phyloP scores from a whole-genome alignment of 441 rosid species.

The Populus trichocarpa region DNA sequence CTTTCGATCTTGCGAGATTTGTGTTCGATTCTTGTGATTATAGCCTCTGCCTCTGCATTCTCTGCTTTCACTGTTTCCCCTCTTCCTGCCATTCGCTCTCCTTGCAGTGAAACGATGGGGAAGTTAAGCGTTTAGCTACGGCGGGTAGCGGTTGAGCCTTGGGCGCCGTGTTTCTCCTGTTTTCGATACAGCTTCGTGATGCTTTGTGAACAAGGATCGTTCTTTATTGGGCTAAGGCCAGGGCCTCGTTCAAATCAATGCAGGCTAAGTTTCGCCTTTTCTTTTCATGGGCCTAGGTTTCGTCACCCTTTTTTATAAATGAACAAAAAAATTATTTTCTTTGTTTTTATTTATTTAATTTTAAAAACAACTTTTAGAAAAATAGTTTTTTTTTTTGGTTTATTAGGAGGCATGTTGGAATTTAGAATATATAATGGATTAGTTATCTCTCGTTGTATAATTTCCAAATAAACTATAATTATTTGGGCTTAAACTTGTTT shows the following conservation, averaged over 20 bases:
- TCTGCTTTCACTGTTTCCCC: slow-evolving; percentile 60
- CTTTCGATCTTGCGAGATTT: slow-evolving; percentile 87
- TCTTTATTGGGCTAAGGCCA: background rate
- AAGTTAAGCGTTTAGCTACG: background rate
- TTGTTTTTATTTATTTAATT: too few species aligned
- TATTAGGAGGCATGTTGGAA: background rate
- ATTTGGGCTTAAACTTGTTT: background rate
- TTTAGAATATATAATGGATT: background rate
- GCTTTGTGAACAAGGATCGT: background rate
- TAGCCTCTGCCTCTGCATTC: slow-evolving; percentile 86
- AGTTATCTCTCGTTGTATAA: too few species aligned
- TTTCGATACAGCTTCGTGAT: background rate
- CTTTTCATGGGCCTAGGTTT: background rate
- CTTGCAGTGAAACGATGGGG: background rate
- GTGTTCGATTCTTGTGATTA: slow-evolving; percentile 75
- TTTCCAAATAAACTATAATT: background rate
- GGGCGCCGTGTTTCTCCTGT: slow-evolving; percentile 1
- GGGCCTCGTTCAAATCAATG: background rate
- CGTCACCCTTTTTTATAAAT: background rate
- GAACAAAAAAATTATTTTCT: too few species aligned
- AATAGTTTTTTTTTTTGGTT: background rate
- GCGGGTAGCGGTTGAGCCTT: background rate
- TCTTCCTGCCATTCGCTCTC: slow-evolving; percentile 46
- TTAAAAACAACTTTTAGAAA: background rate
- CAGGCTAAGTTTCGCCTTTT: background rate